Evolutionary conservation across 2,329 filamentous ascomycete genomes (phyloP).

Genomic region (Penicillium freii): DNA sequence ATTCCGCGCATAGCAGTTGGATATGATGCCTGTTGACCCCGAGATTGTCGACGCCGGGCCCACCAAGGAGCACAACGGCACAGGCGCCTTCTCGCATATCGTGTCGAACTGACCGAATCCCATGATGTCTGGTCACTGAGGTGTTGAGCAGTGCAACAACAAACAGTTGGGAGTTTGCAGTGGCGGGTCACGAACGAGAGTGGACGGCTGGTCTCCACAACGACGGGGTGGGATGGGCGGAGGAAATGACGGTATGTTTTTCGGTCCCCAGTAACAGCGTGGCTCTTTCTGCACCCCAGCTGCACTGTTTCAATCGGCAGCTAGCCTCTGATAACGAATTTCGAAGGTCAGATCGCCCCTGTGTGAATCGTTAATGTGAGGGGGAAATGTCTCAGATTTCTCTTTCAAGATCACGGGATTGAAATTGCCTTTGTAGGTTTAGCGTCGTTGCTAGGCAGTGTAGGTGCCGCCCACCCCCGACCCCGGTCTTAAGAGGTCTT

Average conservation of each 20-base stretch:
- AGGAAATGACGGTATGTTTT: slow-evolving; percentile 18
- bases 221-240: slow-evolving; percentile 28
- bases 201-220: slow-evolving; percentile 33
- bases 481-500: not conserved
- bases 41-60: slow-evolving; percentile 64
- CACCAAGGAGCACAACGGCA: slow-evolving; percentile 84
- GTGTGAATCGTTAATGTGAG: slow-evolving; percentile 15
- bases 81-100: slow-evolving; percentile 79
- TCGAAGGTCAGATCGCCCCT: not conserved
- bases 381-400: slow-evolving; percentile 15
- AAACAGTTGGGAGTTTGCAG: slow-evolving; percentile 20
- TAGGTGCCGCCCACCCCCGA: too few relatives aligned
- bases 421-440: slow-evolving; percentile 23
- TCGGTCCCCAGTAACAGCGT: slow-evolving; percentile 3
- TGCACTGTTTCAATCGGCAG: not conserved
- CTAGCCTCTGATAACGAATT: not conserved
- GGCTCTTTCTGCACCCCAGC: slow-evolving; percentile 1
- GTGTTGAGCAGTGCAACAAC: slow-evolving; percentile 16
- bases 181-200: slow-evolving; percentile 24
- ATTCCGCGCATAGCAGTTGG: slow-evolving; percentile 88
- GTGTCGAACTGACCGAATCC: slow-evolving; percentile 87
- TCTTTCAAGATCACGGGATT: slow-evolving; percentile 28
- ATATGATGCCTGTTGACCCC: slow-evolving; percentile 75
- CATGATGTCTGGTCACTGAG: slow-evolving; percentile 54
- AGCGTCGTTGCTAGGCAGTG: slow-evolving; percentile 11